These are phyloP conservation scores for Leccinum subtestaceum DNA, from an alignment of 768 basidiomycete species.

Conservation along the genomic window DNA sequence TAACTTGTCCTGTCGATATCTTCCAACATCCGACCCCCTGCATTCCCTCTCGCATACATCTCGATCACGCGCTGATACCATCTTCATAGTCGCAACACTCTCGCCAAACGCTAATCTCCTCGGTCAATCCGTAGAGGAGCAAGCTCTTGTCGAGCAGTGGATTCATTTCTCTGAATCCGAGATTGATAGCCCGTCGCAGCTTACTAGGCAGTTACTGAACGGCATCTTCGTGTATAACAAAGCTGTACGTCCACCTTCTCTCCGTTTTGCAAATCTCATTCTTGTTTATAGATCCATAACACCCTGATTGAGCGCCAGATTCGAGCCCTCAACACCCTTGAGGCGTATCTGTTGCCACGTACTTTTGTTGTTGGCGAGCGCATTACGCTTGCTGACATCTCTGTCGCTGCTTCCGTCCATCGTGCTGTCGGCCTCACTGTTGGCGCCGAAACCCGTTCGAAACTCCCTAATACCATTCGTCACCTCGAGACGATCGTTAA, in stretches of 20 bases:
- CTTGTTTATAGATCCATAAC: constrained; percentile 52
- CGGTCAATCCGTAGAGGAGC: constrained; percentile 59
- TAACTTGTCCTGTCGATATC: constrained; percentile 56
- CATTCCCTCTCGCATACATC: background rate
- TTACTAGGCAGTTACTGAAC: constrained; percentile 42
- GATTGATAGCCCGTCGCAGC: constrained; percentile 40
- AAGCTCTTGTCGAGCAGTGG: constrained; percentile 87
- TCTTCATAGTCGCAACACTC: constrained; percentile 62
- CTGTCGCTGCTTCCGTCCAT: constrained; percentile 57
- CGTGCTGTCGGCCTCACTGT: constrained; percentile 53
- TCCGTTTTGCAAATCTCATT: background rate
- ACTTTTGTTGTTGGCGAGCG: constrained; percentile 95
- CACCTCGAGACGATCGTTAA: constrained; percentile 85
- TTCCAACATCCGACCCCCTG: constrained; percentile 9
- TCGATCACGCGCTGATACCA: constrained; percentile 16
- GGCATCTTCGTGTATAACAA: constrained; percentile 77
- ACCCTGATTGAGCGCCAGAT: constrained; percentile 49
- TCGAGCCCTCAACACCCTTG: constrained; percentile 62
- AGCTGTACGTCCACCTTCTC: constrained; percentile 48
- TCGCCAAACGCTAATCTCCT: constrained; percentile 79
- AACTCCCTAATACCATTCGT: constrained; percentile 76
- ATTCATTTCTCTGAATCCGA: constrained; percentile 69
- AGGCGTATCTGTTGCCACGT: constrained; percentile 67
- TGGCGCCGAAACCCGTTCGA: constrained; percentile 63
- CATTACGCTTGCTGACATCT: constrained; percentile 89